Conservation (phyloP, 2,329 filamentous ascomycete species). For the Epichloe sp. region DNA sequence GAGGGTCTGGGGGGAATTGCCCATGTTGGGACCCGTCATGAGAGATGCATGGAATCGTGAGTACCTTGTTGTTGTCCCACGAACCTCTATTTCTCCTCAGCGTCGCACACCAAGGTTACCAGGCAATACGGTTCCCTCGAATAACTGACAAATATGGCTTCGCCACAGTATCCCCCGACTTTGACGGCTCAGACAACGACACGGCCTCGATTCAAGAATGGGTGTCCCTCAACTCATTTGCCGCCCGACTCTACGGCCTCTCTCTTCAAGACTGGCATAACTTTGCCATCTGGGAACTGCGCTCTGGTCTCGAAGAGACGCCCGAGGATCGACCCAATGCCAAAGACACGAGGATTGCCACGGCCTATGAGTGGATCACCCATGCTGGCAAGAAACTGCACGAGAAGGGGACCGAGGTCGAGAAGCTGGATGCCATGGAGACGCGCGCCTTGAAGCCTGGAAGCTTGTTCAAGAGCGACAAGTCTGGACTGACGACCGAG, state of each 20-base stretch:
- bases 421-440: constrained; percentile 11
- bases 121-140: neutral
- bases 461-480: constrained; percentile 8
- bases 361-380: constrained; percentile 17
- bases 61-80: constrained; percentile 4
- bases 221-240: constrained; percentile 21
- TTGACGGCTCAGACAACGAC: constrained; percentile 13
- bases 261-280: constrained; percentile 12
- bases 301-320: constrained; percentile 16
- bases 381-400: constrained; percentile 17
- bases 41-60: constrained; percentile 18
- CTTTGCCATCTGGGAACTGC: constrained; percentile 19
- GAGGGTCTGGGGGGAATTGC: constrained; percentile 17
- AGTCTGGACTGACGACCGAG: constrained; percentile 13
- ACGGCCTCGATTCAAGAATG: constrained; percentile 12
- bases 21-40: constrained; percentile 18
- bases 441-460: constrained; percentile 11
- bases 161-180: constrained; percentile 12
- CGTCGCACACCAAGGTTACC: neutral
- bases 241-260: constrained; percentile 17
- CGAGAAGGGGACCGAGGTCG: constrained; percentile 5
- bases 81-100: neutral
- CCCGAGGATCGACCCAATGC: constrained; percentile 7
- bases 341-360: constrained; percentile 11
- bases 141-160: neutral